Conservation (phyloP, 176 grass and related monocot species). For the Aechmea fasciata region DNA sequence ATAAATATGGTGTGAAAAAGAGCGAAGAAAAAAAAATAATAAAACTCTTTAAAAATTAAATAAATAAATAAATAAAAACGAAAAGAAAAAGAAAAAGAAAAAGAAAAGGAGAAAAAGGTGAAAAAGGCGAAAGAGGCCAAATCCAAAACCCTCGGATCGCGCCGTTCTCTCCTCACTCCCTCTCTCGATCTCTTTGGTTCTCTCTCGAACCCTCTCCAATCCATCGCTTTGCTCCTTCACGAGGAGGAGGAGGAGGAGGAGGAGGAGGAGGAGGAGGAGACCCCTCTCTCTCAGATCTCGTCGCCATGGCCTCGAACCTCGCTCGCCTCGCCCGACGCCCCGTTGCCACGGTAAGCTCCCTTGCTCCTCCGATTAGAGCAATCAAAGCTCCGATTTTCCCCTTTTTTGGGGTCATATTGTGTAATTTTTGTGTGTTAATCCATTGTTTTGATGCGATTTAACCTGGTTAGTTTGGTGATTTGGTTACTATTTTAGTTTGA, state of each 20-base stretch:
- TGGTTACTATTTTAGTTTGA: too few relatives aligned
- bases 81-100: constrained; percentile 4
- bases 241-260: not conserved
- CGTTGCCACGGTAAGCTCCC: constrained; percentile 24
- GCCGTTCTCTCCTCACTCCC: not conserved
- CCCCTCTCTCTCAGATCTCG: not conserved
- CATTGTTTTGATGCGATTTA: too few relatives aligned
- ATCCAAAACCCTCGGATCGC: not conserved
- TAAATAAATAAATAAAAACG: not conserved
- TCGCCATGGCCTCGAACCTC: constrained; percentile 55
- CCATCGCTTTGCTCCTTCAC: too few relatives aligned
- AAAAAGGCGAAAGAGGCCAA: constrained; percentile 4
- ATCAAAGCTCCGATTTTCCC: not conserved
- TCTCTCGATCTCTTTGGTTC: not conserved
- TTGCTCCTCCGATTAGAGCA: not conserved
- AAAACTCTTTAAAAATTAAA: not conserved
- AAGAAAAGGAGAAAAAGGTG: not conserved
- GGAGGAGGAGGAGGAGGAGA: not conserved
- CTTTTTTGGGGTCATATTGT: not conserved
- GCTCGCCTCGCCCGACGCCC: constrained; percentile 37
- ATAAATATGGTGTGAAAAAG: too few relatives aligned
- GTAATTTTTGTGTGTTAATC: too few relatives aligned
- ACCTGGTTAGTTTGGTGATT: too few relatives aligned
- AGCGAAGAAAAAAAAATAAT: too few relatives aligned
- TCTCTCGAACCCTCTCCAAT: too few relatives aligned